A percentile compares a stretch with the other conserved stretches of the same genome.
These are phyloP conservation scores for Pigoraptor vietnamica DNA, from an alignment of 78 protist genomes.

Conservation along the genomic window DNA sequence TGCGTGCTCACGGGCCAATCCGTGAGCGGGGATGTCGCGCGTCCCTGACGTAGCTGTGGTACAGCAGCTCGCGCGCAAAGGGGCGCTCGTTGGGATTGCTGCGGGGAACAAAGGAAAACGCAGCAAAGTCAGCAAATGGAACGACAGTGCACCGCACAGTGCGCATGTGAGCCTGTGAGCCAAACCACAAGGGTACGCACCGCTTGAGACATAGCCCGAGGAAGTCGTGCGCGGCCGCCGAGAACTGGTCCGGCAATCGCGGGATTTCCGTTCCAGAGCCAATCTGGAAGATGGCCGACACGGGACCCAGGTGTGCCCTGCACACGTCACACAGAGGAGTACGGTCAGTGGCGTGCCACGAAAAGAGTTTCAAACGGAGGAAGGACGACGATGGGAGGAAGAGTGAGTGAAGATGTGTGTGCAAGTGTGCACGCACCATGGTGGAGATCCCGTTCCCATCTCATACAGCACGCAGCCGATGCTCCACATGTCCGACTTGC, in stretches of 20 bases:
- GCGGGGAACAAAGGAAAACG: background rate
- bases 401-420: background rate
- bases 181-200: background rate
- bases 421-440: slow-evolving; percentile 6
- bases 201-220: background rate
- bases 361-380: too few relatives aligned
- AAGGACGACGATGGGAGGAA: background rate
- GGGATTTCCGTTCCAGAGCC: background rate
- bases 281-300: slow-evolving; percentile 5
- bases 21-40: background rate
- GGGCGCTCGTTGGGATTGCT: background rate
- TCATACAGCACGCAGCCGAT: slow-evolving; percentile 38
- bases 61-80: background rate
- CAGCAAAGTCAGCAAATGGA: background rate
- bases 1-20: background rate
- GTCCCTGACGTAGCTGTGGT: background rate
- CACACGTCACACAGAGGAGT: too few relatives aligned
- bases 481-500: slow-evolving; percentile 16
- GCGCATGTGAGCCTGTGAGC: background rate
- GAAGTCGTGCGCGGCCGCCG: background rate
- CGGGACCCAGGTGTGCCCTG: background rate
- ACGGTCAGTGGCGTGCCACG: too few relatives aligned
- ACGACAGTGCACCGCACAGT: background rate
- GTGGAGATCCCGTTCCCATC: slow-evolving; percentile 46
- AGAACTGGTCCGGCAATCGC: background rate